Evolutionary conservation across 2,329 filamentous ascomycete genomes (phyloP), one percentile per base, ranked within the genome.

Genomic region (Trichoderma atrobrunneum): DNA sequence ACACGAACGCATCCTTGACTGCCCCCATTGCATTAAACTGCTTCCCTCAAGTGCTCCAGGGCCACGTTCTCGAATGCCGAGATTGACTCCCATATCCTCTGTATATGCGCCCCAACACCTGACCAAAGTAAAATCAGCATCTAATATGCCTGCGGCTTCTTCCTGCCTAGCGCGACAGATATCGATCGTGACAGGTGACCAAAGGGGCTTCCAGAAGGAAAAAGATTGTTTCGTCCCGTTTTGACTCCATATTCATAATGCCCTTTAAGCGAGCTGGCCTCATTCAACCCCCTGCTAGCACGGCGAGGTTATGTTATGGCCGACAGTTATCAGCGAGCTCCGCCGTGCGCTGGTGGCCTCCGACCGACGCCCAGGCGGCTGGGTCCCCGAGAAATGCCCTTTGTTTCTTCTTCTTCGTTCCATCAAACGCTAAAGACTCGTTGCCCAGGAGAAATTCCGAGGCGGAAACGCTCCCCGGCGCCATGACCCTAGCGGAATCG

Each of bases 391-490:
- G 36, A 21, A 39, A 48, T 66, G 36, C 21, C 28, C 24, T 26
- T 36, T 16, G 14, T 51, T 36, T 28, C 28, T 57, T 56, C 30
- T 57, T 66, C n/a, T 21, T 60, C 56, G 2, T 39, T 66, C 30
- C 36, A 69, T 14, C 36, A 43, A 43, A 32, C 65, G 56, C 56
- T 43, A 32, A 63, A 63, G 8, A 56, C 18, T 56, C 39, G 56
- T 68, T 63, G 54, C 57, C 57, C 16, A 51, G 71, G 64, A 63
- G 16, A 14, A 63, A 60, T 61, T 63, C 24, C 65, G 66, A 73
- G 65, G 74, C 78, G 79, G 78, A 79, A 79, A 76, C 54, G 28
- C 76, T 80, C 78, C 78, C 79, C 78, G 79, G 79, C 72, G 75
- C 78, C 69, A 54, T 43, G 67, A 56, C 18, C 56, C 62, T 36